Conservation (phyloP, 164 flowering plant genomes). For the Macadamia integrifolia region DNA sequence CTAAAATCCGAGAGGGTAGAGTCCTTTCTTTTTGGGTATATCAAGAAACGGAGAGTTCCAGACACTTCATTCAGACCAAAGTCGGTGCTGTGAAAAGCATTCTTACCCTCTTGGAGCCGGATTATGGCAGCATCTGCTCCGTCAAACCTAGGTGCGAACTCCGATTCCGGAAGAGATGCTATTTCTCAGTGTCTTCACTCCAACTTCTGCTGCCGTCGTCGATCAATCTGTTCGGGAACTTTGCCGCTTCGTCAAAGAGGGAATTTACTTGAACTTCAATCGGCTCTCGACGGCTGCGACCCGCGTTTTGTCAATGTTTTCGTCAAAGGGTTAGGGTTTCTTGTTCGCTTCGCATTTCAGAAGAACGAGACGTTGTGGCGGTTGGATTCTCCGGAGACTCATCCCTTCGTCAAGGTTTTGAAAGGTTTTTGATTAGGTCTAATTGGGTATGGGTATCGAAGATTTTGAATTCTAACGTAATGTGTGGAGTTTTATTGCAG, state of each 20-base stretch:
- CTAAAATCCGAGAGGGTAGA: no score
- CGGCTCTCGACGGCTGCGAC: slow-evolving; percentile 63
- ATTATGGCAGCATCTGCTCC: slow-evolving; percentile 27
- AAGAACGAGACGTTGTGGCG: slow-evolving; percentile 25
- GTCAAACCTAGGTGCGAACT: slow-evolving; percentile 28
- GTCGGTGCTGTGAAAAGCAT: no score
- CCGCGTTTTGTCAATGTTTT: slow-evolving; percentile 43
- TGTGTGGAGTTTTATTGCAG: slow-evolving; percentile 28
- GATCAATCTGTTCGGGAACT: slow-evolving; percentile 85
- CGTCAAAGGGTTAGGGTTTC: slow-evolving; percentile 64
- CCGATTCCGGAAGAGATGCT: slow-evolving; percentile 47
- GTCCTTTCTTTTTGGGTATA: no score
- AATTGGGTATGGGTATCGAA: not conserved
- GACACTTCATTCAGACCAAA: no score
- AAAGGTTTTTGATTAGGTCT: not conserved
- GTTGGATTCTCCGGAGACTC: slow-evolving; percentile 36
- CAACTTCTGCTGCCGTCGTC: slow-evolving; percentile 49
- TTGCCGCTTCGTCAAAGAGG: slow-evolving; percentile 62
- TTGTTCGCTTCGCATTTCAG: slow-evolving; percentile 48
- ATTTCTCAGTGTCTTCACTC: slow-evolving; percentile 61
- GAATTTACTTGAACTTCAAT: slow-evolving; percentile 79
- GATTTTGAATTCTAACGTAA: slow-evolving; percentile 2
- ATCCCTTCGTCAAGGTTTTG: slow-evolving; percentile 77
- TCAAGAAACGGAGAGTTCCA: no score
- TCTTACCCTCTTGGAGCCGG: no score